Conservation (phyloP, 345 rosid species). For the Hypericum androsaemum region DNA sequence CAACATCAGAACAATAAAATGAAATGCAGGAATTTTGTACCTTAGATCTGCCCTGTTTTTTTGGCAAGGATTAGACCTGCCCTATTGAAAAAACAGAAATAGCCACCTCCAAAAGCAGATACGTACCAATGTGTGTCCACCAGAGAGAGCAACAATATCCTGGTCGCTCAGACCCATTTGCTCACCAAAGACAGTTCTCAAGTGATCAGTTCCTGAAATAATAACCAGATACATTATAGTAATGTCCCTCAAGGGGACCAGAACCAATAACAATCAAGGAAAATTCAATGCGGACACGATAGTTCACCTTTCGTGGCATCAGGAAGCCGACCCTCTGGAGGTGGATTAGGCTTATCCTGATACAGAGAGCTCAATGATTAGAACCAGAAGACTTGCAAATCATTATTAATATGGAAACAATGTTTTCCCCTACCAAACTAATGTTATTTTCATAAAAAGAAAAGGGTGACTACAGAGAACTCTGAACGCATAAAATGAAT, state of each 20-base stretch:
- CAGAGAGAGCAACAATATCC: conserved; percentile 91
- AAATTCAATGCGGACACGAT: not conserved
- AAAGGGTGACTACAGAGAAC: no score
- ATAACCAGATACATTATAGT: no score
- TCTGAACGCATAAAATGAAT: no score
- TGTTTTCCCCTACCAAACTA: no score
- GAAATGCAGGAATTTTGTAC: not conserved
- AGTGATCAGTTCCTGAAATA: conserved; percentile 57
- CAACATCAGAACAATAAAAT: not conserved
- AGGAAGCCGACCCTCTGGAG: conserved; percentile 96
- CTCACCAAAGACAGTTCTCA: conserved; percentile 54
- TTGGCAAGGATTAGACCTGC: no score
- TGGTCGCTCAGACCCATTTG: conserved; percentile 86
- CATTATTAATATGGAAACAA: not conserved
- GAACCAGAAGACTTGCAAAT: not conserved
- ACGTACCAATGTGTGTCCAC: conserved; percentile 92
- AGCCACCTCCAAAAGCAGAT: not conserved
- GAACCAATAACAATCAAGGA: not conserved
- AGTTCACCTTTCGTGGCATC: conserved; percentile 76
- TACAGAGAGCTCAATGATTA: not conserved
- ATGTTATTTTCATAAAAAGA: no score
- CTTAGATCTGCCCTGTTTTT: no score
- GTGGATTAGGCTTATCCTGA: conserved; percentile 89
- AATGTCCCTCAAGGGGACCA: no score
- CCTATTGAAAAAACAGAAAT: no score